Evolutionary conservation across 371 early-diverging fungal genomes (phyloP).

Genomic region (Neoconidiobolus thromboides): DNA sequence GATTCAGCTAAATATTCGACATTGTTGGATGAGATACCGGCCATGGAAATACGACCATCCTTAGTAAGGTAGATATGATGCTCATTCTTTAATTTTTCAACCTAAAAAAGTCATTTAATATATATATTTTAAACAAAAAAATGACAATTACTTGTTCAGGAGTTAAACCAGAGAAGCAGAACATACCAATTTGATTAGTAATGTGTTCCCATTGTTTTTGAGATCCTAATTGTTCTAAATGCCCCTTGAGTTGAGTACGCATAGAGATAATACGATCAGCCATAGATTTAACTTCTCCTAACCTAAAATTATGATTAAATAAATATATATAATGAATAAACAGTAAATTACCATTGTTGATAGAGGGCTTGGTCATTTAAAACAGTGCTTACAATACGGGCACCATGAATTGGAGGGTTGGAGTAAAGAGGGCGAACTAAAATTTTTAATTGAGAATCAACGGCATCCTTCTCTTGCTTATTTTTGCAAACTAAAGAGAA

Average conservation of each 20-base stretch:
- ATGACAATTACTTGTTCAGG: conserved; percentile 36
- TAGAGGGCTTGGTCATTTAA: conserved; percentile 56
- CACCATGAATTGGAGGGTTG: conserved; percentile 90
- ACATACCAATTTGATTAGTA: conserved; percentile 97
- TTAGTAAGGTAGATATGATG: conserved; percentile 87
- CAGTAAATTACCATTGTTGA: conserved; percentile 49
- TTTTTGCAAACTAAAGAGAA: conserved; percentile 70
- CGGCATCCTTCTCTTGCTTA: conserved; percentile 60
- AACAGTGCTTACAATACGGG: conserved; percentile 80
- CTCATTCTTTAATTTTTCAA: conserved; percentile 63
- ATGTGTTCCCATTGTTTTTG: conserved; percentile 82
- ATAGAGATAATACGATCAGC: conserved; percentile 93
- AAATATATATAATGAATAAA: not conserved
- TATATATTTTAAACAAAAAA: not conserved
- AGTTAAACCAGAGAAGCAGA: conserved; percentile 91
- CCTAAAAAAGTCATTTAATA: conserved; percentile 16
- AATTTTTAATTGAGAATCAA: conserved; percentile 89
- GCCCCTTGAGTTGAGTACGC: conserved; percentile 55
- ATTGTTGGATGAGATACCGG: conserved; percentile 82
- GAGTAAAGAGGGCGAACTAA: conserved; percentile 94
- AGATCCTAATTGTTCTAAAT: conserved; percentile 65
- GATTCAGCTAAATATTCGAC: conserved; percentile 91
- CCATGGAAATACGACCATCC: conserved; percentile 94
- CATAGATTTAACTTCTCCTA: conserved; percentile 86
- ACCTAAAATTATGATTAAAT: conserved; percentile 12